Percentiles rank a stretch among this genome's conserved stretches.
phyloP scores from a whole-genome alignment of 345 rosid species.

The Eucalyptus rudis region DNA sequence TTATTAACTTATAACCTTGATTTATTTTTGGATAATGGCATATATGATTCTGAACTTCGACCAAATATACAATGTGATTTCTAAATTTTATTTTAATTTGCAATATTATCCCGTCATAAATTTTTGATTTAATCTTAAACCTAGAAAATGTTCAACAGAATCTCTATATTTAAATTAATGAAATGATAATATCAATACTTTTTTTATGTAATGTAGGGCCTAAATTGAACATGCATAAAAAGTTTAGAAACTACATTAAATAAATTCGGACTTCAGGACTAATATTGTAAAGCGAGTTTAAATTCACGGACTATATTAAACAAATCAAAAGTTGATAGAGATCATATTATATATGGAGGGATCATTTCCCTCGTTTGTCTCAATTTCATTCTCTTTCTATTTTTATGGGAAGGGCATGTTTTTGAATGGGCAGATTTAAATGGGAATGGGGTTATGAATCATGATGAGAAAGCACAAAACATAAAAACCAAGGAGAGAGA shows the following conservation, averaged over 20 bases:
- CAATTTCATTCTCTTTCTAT: background rate
- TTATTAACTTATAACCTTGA: background rate
- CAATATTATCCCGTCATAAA: too few relatives aligned
- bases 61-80: accelerated
- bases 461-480: background rate
- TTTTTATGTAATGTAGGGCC: accelerated
- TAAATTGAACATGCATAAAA: background rate
- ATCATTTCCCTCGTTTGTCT: background rate
- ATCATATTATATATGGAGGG: background rate
- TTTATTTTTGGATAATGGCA: too few relatives aligned
- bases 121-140: too few relatives aligned
- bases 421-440: background rate
- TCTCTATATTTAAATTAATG: background rate
- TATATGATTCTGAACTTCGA: too few relatives aligned
- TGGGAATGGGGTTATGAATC: background rate
- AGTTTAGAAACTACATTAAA: too few relatives aligned
- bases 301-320: too few relatives aligned
- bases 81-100: too few relatives aligned
- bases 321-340: too few relatives aligned
- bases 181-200: too few relatives aligned
- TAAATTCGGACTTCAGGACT: accelerated
- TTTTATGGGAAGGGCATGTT: background rate
- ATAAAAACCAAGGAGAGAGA: background rate
- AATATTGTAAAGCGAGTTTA: too few relatives aligned
- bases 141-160: too few relatives aligned